Base-by-base conservation (phyloP, 169 alveolate genomes). In the Cryptosporidium sp. region DNA sequence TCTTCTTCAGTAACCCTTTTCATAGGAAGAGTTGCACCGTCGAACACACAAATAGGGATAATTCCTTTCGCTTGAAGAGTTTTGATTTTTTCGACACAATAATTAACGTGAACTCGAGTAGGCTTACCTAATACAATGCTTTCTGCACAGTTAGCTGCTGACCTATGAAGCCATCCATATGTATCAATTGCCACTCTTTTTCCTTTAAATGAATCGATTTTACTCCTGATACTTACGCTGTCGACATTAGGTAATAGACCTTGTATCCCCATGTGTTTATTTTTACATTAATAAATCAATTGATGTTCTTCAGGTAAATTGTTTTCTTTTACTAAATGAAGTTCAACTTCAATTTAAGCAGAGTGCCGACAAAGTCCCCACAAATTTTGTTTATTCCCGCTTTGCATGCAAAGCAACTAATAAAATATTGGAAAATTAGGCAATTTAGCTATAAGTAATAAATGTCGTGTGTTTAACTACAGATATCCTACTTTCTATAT, bases 31-130 rank as follows among this genome's bases (percentile, higher is more conserved):
- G 84, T 84, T n/a, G 89, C 86, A 2, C 97, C 97, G 61, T 95
- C 97, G 69, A 95, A 95, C 8, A 95, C 93, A 26, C 94, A 84
- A 3, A 95, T 84, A 3, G 96, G 96, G 26, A 80, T 93, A n/a
- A 95, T 93, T 8, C 93, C 91, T 84, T 91, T 92, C 8, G 55
- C 84, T 51, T 86, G 48, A 41, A 96, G 86, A 61, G 93, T 59
- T 45, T 91, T 91, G 39, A 96, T 43, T 37, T 52, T 35, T 21
- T 80, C 87, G 12, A 65, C 31, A 45, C 87, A 80, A 43, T 80
- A 80, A 45, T 80, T 59, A 26, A 80, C 62, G 18, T 80, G 87
- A 37, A 62, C 62, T 58, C 67, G 62, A 21, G 87, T 80, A 58
- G 87, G 75, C 26, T 33, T 80, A 7, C 87, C 87, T n/a, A 80